Conservation (phyloP, 2,329 filamentous ascomycete genomes). For the Penicillium polonicum region DNA sequence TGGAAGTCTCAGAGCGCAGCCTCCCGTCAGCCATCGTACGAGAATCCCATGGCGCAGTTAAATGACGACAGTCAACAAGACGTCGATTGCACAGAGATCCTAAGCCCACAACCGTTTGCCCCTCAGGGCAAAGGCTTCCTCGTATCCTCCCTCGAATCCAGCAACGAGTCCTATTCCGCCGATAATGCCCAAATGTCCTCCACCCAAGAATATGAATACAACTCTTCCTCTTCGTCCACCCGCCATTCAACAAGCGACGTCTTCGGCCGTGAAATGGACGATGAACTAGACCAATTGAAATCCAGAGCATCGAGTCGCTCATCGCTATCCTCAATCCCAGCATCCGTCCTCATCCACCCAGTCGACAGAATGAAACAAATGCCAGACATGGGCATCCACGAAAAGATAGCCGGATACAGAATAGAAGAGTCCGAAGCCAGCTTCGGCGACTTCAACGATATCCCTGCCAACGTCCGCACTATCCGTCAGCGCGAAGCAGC, state of each 20-base stretch:
- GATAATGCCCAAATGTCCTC: conserved; percentile 21
- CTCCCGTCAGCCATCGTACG: not conserved
- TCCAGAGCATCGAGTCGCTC: conserved; percentile 41
- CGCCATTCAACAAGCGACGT: conserved; percentile 31
- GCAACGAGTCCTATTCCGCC: not conserved
- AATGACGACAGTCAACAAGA: conserved; percentile 13
- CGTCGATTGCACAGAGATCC: conserved; percentile 17
- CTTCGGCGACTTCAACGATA: conserved; percentile 26
- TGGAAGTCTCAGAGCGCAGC: not conserved
- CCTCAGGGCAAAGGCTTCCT: conserved; percentile 22
- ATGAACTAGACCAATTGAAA: conserved; percentile 26
- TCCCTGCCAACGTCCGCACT: conserved; percentile 23
- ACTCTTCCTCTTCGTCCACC: conserved; percentile 36
- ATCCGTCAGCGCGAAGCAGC: conserved; percentile 37
- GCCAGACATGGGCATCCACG: conserved; percentile 17
- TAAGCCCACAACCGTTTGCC: conserved; percentile 23
- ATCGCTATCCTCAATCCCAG: conserved; percentile 43
- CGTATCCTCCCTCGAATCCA: conserved; percentile 20
- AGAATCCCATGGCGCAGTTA: conserved; percentile 18
- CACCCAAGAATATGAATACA: conserved; percentile 32
- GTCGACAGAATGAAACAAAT: conserved; percentile 27
- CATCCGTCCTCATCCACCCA: conserved; percentile 38
- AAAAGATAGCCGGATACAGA: conserved; percentile 24
- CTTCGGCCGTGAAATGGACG: conserved; percentile 28
- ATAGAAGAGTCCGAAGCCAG: conserved; percentile 22